Percentiles rank a stretch among this genome's conserved stretches.
Conservation (phyloP, 306 rosid species). For the Aeschynomene evenia region DNA sequence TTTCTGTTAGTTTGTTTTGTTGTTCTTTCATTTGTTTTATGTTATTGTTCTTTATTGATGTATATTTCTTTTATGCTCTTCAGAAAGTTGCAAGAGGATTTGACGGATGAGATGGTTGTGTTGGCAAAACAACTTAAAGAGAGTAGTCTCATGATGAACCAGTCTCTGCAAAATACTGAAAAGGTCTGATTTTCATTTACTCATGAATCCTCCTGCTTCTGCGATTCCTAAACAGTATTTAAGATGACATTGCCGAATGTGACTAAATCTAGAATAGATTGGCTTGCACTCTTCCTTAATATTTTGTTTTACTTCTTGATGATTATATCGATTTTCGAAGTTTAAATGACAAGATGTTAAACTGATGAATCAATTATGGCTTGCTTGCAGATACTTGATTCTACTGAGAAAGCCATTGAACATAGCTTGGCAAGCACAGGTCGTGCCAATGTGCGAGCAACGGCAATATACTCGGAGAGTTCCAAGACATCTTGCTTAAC, state of each 20-base stretch:
- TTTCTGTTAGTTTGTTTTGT: background rate
- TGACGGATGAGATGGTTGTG: constrained; percentile 94
- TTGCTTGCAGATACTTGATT: constrained; percentile 71
- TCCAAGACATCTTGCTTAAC: constrained; percentile 85
- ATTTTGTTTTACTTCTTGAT: background rate
- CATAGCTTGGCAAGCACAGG: constrained; percentile 88
- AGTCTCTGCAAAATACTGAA: constrained; percentile 70
- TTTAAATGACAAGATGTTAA: background rate
- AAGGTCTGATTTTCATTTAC: constrained; percentile 46
- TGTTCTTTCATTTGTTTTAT: background rate
- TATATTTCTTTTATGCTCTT: background rate
- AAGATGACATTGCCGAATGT: background rate
- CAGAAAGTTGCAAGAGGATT: constrained; percentile 91
- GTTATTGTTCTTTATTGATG: background rate
- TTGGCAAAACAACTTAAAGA: constrained; percentile 93
- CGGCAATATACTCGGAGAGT: constrained; percentile 59
- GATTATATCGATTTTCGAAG: background rate
- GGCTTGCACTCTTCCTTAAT: background rate
- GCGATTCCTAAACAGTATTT: too few relatives aligned
- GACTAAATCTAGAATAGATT: background rate
- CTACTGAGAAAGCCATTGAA: constrained; percentile 84
- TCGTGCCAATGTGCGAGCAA: constrained; percentile 71
- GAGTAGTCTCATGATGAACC: constrained; percentile 83
- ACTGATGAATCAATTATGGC: constrained; percentile 19
- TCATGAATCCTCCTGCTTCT: too few relatives aligned